Evolutionary conservation across 1,139 yeast species (phyloP), one percentile per base, ranked within the genome.

Genomic region (Candida tropicalis): DNA sequence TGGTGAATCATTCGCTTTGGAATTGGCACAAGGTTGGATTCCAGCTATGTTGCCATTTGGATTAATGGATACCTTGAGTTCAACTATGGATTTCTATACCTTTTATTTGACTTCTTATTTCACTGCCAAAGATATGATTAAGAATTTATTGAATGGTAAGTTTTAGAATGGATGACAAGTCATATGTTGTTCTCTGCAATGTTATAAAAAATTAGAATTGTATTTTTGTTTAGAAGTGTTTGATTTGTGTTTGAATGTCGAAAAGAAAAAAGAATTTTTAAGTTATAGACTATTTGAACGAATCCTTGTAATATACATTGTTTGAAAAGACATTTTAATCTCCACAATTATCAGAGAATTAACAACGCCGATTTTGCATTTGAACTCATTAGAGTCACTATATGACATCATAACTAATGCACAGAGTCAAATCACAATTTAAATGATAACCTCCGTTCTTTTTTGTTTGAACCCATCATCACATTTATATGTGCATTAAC

Each of bases 41-140:
- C 99, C 99, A 27, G 84, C 95, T 41, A 93, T 93, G 99, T 76
- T 95, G 51, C 97, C 98, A 16, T 95, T 93, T 62, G 99, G 99
- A 0, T 81, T 93, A 65, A 70, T 88, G 47, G 96, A 89, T 60
- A 81, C 86, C 5, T 60, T 87, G 47, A 77, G 85, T 43, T 84
- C 95, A 35, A 93, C 98, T 11, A 66, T 90, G 55, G 99, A 93
- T 63, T 66, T 84, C 51, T 64, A 73, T 55, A 81, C 95, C 18
- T 74, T 91, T 48, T 69, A 65, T 49, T 77, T 79, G 62, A 93
- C 98, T 9, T 79, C 76, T 35, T 78, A 76, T 53, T 75, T 84
- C 53, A 88, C 97, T 18, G 98, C 79, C 20, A 73, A 67, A 54
- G 91, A 88, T 57, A 95, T 91, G 93, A 54, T 74, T 35, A 74